A percentile compares a stretch with the other conserved stretches of the same genome.
Evolutionary conservation across 805 yeast species (phyloP).

Genomic region (Suhomyces tanzawaensis): DNA sequence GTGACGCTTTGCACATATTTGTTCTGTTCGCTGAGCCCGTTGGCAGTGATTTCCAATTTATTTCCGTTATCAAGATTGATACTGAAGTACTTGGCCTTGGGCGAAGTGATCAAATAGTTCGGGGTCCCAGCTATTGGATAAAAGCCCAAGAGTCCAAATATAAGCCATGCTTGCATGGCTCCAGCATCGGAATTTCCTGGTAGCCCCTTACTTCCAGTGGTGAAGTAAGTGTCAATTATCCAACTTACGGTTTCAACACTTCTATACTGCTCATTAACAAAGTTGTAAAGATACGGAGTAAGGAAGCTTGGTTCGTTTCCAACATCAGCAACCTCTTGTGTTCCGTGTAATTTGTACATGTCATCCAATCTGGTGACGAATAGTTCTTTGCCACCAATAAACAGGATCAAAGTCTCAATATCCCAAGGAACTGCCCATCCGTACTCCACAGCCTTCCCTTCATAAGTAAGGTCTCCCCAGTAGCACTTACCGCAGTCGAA

Average conservation of each 20-base stretch:
- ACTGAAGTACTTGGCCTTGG: constrained; percentile 23
- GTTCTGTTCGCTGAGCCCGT: constrained; percentile 18
- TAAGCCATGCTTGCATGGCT: constrained; percentile 38
- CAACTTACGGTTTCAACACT: constrained; percentile 29
- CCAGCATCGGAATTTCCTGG: constrained; percentile 41
- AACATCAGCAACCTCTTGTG: constrained; percentile 26
- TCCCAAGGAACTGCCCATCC: constrained; percentile 38
- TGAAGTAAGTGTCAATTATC: constrained; percentile 24
- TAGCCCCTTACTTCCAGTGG: constrained; percentile 24
- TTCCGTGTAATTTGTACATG: constrained; percentile 30
- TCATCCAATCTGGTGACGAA: constrained; percentile 31
- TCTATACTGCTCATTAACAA: constrained; percentile 23
- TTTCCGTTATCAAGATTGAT: constrained; percentile 23
- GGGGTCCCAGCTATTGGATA: constrained; percentile 37
- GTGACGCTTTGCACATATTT: constrained; percentile 28
- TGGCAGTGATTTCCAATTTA: constrained; percentile 21
- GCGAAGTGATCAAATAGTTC: constrained; percentile 30
- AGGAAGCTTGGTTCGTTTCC: constrained; percentile 39
- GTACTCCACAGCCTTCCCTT: constrained; percentile 33
- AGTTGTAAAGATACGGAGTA: constrained; percentile 34
- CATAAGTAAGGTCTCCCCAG: constrained; percentile 33
- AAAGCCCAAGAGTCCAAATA: constrained; percentile 31
- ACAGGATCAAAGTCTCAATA: constrained; percentile 21
- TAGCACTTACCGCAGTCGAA: constrained; percentile 32
- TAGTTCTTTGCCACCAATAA: constrained; percentile 25